Percentiles rank a stretch among this genome's conserved stretches.
phyloP scores from a whole-genome alignment of 208 protist genomes.

The Histomonas meleagridis region DNA sequence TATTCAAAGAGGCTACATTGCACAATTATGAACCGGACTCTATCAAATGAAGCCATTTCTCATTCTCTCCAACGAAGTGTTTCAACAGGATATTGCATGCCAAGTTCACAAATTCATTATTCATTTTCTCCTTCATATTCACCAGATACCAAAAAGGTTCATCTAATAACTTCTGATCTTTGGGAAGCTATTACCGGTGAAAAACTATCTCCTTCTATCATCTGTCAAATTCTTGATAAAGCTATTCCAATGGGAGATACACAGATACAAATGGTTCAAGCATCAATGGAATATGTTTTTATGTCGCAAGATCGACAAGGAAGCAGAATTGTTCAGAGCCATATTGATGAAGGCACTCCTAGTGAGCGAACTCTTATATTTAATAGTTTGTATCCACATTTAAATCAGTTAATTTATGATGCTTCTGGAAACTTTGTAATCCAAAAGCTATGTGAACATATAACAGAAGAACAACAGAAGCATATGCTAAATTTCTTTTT shows the following conservation, averaged over 20 bases:
- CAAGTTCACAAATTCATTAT: no score
- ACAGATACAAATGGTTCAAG: no score
- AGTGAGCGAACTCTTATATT: background rate
- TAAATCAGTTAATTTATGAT: background rate
- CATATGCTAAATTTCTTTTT: background rate
- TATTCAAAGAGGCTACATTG: no score
- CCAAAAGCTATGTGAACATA: background rate
- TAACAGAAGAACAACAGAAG: background rate
- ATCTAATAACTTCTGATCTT: background rate
- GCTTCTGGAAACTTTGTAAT: background rate
- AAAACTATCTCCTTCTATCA: background rate
- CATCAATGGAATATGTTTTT: background rate
- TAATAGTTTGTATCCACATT: background rate
- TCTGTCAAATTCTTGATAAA: background rate
- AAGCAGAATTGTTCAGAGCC: background rate
- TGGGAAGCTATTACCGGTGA: constrained; percentile 32
- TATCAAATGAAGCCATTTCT: no score
- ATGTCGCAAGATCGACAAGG: background rate
- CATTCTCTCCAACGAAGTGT: no score
- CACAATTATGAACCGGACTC: no score
- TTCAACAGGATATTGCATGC: no score
- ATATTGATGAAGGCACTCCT: background rate
- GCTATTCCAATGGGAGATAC: no score
- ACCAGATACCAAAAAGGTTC: no score
- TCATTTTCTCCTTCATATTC: no score